Conservation (phyloP, 73 alveolate species). For the Durusdinium trenchii region DNA sequence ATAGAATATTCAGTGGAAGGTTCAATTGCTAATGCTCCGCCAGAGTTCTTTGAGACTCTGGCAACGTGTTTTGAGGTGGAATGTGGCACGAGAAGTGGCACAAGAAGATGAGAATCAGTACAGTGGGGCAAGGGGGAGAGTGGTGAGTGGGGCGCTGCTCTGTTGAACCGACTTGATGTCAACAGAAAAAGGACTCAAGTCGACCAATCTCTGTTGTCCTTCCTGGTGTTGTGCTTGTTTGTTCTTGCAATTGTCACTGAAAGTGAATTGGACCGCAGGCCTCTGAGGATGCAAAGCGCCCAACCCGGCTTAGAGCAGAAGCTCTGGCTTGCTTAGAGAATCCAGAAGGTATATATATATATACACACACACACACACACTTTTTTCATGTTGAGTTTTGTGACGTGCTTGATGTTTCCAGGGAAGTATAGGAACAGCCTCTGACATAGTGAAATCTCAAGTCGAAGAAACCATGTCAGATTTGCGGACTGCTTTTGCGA, state of each 20-base stretch:
- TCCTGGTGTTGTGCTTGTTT: background rate
- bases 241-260: background rate
- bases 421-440: background rate
- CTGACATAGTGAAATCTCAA: background rate
- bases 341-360: background rate
- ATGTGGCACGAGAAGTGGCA: too few relatives aligned
- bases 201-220: background rate
- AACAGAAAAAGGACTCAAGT: too few relatives aligned
- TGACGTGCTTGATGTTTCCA: background rate
- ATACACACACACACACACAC: background rate
- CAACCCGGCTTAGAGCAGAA: slow-evolving; percentile 42
- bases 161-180: too few relatives aligned
- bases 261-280: background rate
- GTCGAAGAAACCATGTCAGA: slow-evolving; percentile 5
- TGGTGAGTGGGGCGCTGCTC: too few relatives aligned
- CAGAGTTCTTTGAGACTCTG: too few relatives aligned
- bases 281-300: slow-evolving; percentile 62
- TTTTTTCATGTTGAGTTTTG: background rate
- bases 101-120: too few relatives aligned
- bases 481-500: slow-evolving; percentile 74
- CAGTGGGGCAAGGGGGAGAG: too few relatives aligned
- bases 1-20: too few relatives aligned
- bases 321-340: background rate
- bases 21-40: too few relatives aligned
- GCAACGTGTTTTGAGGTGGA: too few relatives aligned